Evolutionary conservation across 108 stramenopile genomes (phyloP).

Genomic region (Mediolabrus comicus): DNA sequence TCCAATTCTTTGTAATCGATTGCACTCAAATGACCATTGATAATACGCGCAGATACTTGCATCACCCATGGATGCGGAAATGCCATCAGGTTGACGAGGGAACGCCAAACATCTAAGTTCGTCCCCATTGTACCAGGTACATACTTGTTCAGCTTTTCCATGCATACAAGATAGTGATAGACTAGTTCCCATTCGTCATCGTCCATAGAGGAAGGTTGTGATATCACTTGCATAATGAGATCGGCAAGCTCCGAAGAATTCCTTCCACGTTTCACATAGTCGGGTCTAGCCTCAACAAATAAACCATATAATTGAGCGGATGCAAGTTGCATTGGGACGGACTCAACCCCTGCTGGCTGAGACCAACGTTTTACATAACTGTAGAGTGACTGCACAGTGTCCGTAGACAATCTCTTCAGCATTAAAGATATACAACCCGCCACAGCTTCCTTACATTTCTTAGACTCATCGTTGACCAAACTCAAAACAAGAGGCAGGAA

Average conservation of each 20-base stretch:
- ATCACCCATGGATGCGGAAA: constrained; percentile 80
- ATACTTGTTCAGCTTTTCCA: constrained; percentile 59
- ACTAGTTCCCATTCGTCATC: constrained; percentile 66
- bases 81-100: constrained; percentile 54
- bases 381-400: constrained; percentile 59
- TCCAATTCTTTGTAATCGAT: constrained; percentile 30
- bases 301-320: constrained; percentile 79
- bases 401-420: constrained; percentile 59
- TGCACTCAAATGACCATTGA: constrained; percentile 49
- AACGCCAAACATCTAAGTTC: constrained; percentile 49
- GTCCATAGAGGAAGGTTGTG: constrained; percentile 8
- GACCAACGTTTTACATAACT: constrained; percentile 74
- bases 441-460: constrained; percentile 71
- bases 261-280: constrained; percentile 57
- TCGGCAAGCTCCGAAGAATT: constrained; percentile 26
- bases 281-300: constrained; percentile 62
- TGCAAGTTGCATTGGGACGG: constrained; percentile 49
- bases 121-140: constrained; percentile 13
- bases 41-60: constrained; percentile 58
- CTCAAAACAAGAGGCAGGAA: constrained; percentile 88
- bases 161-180: constrained; percentile 69
- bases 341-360: constrained; percentile 33
- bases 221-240: constrained; percentile 27
- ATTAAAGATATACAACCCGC: constrained; percentile 55
- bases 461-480: constrained; percentile 86